These are phyloP conservation scores for Cercospora sojina DNA, from an alignment of 2,329 filamentous ascomycete species.

Conservation along the genomic window DNA sequence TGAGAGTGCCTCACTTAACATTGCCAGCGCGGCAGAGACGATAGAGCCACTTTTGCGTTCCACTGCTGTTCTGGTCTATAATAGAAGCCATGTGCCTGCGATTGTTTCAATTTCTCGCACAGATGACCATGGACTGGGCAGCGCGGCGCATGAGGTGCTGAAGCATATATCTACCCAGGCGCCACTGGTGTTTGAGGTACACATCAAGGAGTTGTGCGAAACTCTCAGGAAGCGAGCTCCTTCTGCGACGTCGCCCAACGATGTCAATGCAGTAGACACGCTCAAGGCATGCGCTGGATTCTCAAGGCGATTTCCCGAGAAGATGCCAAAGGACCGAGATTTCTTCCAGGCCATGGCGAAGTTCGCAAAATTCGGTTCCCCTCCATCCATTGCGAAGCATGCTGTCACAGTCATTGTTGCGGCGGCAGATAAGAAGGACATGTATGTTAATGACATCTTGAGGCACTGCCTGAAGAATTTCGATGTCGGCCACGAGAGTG, in stretches of 20 bases:
- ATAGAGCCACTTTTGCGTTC: slow-evolving; percentile 80
- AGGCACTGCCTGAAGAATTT: slow-evolving; percentile 73
- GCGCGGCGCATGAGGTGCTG: slow-evolving; percentile 81
- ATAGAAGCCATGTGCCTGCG: slow-evolving; percentile 85
- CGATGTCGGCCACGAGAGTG: slow-evolving; percentile 69
- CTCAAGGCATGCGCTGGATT: slow-evolving; percentile 93
- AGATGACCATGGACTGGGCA: slow-evolving; percentile 74
- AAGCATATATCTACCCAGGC: slow-evolving; percentile 89
- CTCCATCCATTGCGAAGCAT: slow-evolving; percentile 84
- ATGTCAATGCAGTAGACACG: slow-evolving; percentile 77
- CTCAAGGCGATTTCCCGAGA: slow-evolving; percentile 77
- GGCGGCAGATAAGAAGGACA: slow-evolving; percentile 72
- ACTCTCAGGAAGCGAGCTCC: slow-evolving; percentile 80
- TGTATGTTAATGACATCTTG: slow-evolving; percentile 81
- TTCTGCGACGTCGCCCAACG: slow-evolving; percentile 64
- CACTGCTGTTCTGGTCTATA: slow-evolving; percentile 82
- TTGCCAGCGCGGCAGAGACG: slow-evolving; percentile 70
- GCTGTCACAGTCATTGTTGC: slow-evolving; percentile 87
- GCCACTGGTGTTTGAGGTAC: slow-evolving; percentile 86
- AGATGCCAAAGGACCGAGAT: slow-evolving; percentile 77
- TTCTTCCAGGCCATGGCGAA: slow-evolving; percentile 77
- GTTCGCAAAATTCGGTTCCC: slow-evolving; percentile 79
- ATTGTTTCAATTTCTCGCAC: slow-evolving; percentile 86
- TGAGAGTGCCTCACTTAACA: slow-evolving; percentile 62
- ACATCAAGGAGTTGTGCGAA: slow-evolving; percentile 87